A percentile compares a stretch with the other conserved stretches of the same genome.
phyloP scores from a whole-genome alignment of 176 grass and related monocot genomes.

The Raddia distichophylla region DNA sequence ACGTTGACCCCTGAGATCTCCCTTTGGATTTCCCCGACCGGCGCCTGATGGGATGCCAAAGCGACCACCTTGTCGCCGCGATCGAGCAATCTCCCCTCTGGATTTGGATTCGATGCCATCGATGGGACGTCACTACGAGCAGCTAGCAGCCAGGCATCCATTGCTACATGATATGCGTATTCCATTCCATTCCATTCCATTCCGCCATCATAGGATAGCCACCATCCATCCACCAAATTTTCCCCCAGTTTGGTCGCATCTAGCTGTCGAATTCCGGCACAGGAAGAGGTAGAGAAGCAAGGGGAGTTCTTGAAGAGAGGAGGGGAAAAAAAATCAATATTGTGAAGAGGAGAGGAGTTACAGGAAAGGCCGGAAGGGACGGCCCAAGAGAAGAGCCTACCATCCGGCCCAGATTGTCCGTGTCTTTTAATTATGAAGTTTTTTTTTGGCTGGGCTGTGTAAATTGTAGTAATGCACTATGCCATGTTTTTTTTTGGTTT shows the following conservation, averaged over 20 bases:
- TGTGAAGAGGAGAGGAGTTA: background rate
- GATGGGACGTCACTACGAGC: slow-evolving; percentile 40
- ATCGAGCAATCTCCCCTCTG: too few species aligned
- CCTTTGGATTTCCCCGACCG: background rate
- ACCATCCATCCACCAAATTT: background rate
- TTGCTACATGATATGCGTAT: too few species aligned
- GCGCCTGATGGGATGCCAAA: slow-evolving; percentile 6
- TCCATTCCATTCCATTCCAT: background rate
- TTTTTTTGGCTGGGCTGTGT: too few species aligned
- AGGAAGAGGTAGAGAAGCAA: background rate
- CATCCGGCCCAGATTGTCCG: background rate
- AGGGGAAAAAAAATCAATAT: background rate
- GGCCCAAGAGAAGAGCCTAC: background rate
- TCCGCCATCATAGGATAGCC: background rate
- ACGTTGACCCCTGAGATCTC: slow-evolving; percentile 9
- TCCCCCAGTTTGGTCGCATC: background rate
- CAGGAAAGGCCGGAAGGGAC: too few species aligned
- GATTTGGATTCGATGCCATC: background rate
- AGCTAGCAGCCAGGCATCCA: background rate
- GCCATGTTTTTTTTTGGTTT: too few species aligned
- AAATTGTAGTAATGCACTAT: too few species aligned
- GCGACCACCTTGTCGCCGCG: slow-evolving; percentile 2
- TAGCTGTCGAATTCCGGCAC: background rate
- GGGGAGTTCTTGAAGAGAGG: background rate
- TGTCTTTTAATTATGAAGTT: too few species aligned